Evolutionary conservation across 2,329 filamentous ascomycete species (phyloP).

Genomic region (Orbilia ellipsospora): DNA sequence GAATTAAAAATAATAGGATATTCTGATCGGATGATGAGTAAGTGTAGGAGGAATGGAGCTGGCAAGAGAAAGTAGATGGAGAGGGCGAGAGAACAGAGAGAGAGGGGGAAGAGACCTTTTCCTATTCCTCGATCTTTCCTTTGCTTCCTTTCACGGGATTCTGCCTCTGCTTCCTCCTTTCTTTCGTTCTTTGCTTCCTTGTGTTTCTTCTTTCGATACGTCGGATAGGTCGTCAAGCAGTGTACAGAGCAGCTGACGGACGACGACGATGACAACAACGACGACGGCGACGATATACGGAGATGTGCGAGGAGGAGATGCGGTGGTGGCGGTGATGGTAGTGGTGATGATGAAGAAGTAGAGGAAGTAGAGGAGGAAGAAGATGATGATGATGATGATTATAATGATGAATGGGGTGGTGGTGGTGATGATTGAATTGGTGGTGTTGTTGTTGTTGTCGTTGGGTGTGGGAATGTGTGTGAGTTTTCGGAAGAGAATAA

Average conservation of each 20-base stretch:
- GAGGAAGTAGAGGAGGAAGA: neutral
- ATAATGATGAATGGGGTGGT: too few species aligned
- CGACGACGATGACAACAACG: too few species aligned
- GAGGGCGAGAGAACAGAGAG: too few species aligned
- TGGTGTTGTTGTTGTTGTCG: too few species aligned
- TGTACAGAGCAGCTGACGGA: too few species aligned
- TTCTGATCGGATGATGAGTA: neutral
- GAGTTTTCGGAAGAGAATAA: too few species aligned
- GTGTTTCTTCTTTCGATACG: too few species aligned
- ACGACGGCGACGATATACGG: too few species aligned
- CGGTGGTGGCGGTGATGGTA: slow-evolving; percentile 5
- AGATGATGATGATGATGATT: neutral
- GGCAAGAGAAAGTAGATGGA: neutral
- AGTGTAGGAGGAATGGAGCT: neutral
- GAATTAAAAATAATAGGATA: too few species aligned
- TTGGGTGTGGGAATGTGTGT: too few species aligned
- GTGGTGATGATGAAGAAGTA: slow-evolving; percentile 5
- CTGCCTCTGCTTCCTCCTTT: neutral
- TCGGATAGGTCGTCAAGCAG: too few species aligned
- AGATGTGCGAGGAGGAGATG: neutral
- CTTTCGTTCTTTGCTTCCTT: neutral
- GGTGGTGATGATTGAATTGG: too few species aligned
- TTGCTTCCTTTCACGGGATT: neutral
- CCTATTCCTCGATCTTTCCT: neutral
- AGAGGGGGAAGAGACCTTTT: neutral